Evolutionary conservation across 1,139 yeast species (phyloP), one percentile per base, ranked within the genome.

Genomic region (Nematodospora anomalae): DNA sequence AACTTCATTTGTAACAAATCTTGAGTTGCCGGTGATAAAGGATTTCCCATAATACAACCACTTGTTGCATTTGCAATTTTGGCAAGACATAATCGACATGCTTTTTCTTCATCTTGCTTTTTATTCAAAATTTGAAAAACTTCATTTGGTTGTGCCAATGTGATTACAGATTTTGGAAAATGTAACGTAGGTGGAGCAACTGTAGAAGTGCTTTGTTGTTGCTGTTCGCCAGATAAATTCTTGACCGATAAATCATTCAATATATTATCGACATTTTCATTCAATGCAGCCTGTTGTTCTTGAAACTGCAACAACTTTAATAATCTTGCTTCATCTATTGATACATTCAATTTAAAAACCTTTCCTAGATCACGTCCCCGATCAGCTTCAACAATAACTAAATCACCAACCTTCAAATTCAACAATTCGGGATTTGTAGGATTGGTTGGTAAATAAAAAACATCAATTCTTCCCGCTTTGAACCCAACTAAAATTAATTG

Each of bases 381-480:
- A 57, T 92, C 98, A n/a, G 97, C 98, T 58, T 92, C 97, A 26
- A 90, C 96, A 47, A 90, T 82, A 10, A 92, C 96, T 55, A 89
- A 73, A 57, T 89, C 97, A 18, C 86, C 85, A 12, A 77, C 62
- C 32, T 73, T 67, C 26, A 64, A 49, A 26, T 49, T 43, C 18
- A 41, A 33, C 33, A 50, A 42, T 13, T 55, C 56, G 3, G 34
- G 18, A 22, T 16, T 26, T 8, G 33, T 25, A 6, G 33, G 22
- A 16, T 62, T 62, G 14, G 65, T 62, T 2, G 90, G 83, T 11
- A 83, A 64, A 50, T 83, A 83, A 48, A 88, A 81, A 3, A 90
- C 85, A 56, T 92, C 98, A 43, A 85, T 67, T 43, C 96, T 75
- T 8, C 95, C 92, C 18, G 88, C 84, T 58, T 94, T 92, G 62